These are phyloP conservation scores for Fomitopsis pinicola DNA, from an alignment of 1,284 basidiomycete species.

Conservation along the genomic window DNA sequence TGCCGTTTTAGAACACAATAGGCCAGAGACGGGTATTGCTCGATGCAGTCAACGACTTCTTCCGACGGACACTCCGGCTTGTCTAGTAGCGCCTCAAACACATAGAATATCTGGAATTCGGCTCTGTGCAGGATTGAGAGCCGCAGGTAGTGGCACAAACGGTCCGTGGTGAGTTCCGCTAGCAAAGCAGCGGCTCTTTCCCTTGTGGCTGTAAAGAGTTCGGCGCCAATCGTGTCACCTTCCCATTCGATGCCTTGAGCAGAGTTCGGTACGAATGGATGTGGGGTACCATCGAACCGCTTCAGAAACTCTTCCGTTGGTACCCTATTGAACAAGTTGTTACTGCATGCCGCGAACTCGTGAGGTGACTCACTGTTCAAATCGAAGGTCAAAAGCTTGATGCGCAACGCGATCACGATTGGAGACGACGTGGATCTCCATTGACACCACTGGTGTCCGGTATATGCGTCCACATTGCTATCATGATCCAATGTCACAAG, in stretches of 20 bases:
- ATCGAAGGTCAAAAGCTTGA: slow-evolving; percentile 61
- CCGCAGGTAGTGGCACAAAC: slow-evolving; percentile 17
- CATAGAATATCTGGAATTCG: slow-evolving; percentile 49
- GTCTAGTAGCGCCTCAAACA: slow-evolving; percentile 39
- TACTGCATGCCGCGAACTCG: neutral
- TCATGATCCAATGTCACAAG: neutral
- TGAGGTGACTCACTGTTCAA: slow-evolving; percentile 49
- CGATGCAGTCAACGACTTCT: slow-evolving; percentile 39
- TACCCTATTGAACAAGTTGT: slow-evolving; percentile 34
- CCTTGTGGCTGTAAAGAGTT: slow-evolving; percentile 8
- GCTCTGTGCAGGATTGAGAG: slow-evolving; percentile 40
- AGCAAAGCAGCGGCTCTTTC: slow-evolving; percentile 12
- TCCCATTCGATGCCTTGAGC: slow-evolving; percentile 42
- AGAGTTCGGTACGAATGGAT: slow-evolving; percentile 35
- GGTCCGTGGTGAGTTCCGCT: neutral
- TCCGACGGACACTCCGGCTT: slow-evolving; percentile 28
- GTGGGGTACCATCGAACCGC: slow-evolving; percentile 43
- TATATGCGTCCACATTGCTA: slow-evolving; percentile 59
- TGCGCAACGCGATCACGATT: slow-evolving; percentile 61
- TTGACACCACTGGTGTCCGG: slow-evolving; percentile 42
- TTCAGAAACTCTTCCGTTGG: slow-evolving; percentile 49
- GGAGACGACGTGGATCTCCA: slow-evolving; percentile 65
- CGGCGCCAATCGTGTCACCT: slow-evolving; percentile 11
- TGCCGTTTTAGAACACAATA: slow-evolving; percentile 47
- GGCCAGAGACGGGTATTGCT: slow-evolving; percentile 44